A percentile compares a stretch with the other conserved stretches of the same genome.
phyloP scores from a whole-genome alignment of 169 alveolate species.

The Plasmodium reichenowi region DNA sequence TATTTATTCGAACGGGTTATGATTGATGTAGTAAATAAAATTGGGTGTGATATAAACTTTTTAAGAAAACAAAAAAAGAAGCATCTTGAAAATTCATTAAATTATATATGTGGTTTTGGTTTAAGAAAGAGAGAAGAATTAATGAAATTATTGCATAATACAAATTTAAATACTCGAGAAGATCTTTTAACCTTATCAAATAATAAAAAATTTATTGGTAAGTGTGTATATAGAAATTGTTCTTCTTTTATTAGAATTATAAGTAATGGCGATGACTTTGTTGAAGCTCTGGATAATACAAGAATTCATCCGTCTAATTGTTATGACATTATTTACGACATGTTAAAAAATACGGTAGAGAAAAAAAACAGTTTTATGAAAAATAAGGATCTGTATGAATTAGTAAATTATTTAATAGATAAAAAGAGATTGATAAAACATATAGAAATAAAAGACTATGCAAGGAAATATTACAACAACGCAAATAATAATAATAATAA shows the following conservation, averaged over 20 bases:
- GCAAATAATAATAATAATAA: no score
- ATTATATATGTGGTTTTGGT: constrained; percentile 56
- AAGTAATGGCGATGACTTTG: constrained; percentile 32
- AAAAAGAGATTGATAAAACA: constrained; percentile 33
- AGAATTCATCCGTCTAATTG: constrained; percentile 87
- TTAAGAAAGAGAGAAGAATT: constrained; percentile 64
- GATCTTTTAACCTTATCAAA: constrained; percentile 38
- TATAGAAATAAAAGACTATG: constrained; percentile 47
- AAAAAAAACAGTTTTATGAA: constrained; percentile 69
- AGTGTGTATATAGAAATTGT: constrained; percentile 79
- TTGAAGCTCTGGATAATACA: constrained; percentile 82
- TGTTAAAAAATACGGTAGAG: constrained; percentile 84
- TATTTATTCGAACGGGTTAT: constrained; percentile 30
- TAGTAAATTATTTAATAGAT: constrained; percentile 44
- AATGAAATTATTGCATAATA: constrained; percentile 52
- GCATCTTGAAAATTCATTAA: constrained; percentile 41
- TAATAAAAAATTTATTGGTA: constrained; percentile 76
- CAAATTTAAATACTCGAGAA: constrained; percentile 49
- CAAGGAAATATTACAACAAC: constrained; percentile 56
- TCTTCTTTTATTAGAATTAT: constrained; percentile 82
- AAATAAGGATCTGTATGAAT: constrained; percentile 26
- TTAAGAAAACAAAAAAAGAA: constrained; percentile 50
- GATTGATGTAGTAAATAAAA: constrained; percentile 65
- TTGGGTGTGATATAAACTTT: constrained; percentile 67
- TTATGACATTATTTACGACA: constrained; percentile 78